Evolutionary conservation across 192 early-diverging fungal species (phyloP), one percentile per base, ranked within the genome.

Genomic region (Gigaspora rosea): DNA sequence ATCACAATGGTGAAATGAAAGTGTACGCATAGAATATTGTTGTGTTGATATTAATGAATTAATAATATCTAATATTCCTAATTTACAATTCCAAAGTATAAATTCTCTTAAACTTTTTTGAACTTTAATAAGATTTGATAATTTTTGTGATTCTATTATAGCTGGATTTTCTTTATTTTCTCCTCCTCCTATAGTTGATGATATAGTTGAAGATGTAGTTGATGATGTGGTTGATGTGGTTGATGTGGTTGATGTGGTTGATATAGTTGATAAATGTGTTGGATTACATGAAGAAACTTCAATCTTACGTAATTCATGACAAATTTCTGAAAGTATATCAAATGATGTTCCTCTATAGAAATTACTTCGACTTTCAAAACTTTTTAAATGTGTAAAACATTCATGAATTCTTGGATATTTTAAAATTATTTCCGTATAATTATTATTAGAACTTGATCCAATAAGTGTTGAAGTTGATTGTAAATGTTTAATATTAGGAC

Each of bases 261-360:
- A 2, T 52, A 13, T 15, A 52, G 2, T 52, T 56, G 52, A 56
- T 18, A 56, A n/a, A 15, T 56, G 52, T 56, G 18, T 18, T 56
- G 52, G 52, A 56, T 56, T 56, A 56, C 52, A 56, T 15, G 52
- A 56, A 18, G 52, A 56, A 56, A 56, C 52, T 56, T 56, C 52
- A 18, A 56, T 56, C 15, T 13, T 56, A 56, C 11, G 52, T 56
- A 56, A 15, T 56, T 56, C 12, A 18, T 56, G 52, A 56, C 52
- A 56, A 15, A 56, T 56, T n/a, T 56, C 52, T 11, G 52, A 56
- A 5, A 56, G 18, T 18, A 56, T 56, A 56, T 56, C 52, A n/a
- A 56, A 56, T 12, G 52, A 56, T 15, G 52, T 56, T 56, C 52
- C 52, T 56, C 52, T 8, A 56, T 56, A 56, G 5, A 56, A 56